A percentile compares a stretch with the other conserved stretches of the same genome.
phyloP scores from a whole-genome alignment of 2,329 filamentous ascomycete genomes.

The Penicillium sp. region DNA sequence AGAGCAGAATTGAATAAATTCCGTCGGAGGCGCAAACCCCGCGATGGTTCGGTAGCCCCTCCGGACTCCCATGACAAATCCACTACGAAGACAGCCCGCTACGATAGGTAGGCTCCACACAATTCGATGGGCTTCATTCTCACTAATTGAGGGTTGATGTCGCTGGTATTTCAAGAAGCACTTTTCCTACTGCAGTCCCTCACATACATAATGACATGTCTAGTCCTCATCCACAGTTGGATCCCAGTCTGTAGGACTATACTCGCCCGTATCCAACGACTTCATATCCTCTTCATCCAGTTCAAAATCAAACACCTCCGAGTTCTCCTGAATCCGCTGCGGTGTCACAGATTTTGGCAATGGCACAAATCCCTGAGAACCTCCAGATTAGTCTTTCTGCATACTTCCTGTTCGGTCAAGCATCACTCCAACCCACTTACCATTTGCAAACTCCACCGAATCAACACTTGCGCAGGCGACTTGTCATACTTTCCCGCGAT shows the following conservation, averaged over 20 bases:
- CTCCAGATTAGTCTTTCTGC: neutral
- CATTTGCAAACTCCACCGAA: constrained; percentile 81
- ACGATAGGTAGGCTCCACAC: neutral
- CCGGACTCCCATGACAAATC: constrained; percentile 27
- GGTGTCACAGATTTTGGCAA: constrained; percentile 65
- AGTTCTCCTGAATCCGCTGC: constrained; percentile 64
- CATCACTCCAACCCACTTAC: constrained; percentile 47
- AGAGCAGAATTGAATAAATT: neutral
- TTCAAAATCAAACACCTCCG: constrained; percentile 64
- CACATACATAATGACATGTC: neutral
- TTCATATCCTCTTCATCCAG: constrained; percentile 62
- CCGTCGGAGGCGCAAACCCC: constrained; percentile 25
- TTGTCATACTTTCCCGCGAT: constrained; percentile 71
- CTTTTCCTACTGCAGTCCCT: constrained; percentile 2
- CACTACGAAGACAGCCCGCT: neutral
- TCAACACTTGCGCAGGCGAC: constrained; percentile 72
- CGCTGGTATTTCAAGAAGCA: neutral
- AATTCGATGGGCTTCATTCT: neutral
- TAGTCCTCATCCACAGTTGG: constrained; percentile 47
- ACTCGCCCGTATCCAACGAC: constrained; percentile 58
- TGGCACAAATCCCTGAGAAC: constrained; percentile 60
- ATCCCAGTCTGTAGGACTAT: constrained; percentile 64
- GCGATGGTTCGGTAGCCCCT: constrained; percentile 21
- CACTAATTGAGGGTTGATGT: neutral
- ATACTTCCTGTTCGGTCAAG: neutral